Percentiles rank a stretch among this genome's conserved stretches.
Evolutionary conservation across 2,329 filamentous ascomycete species (phyloP).

Genomic region (Tolypocladium endophyticum): DNA sequence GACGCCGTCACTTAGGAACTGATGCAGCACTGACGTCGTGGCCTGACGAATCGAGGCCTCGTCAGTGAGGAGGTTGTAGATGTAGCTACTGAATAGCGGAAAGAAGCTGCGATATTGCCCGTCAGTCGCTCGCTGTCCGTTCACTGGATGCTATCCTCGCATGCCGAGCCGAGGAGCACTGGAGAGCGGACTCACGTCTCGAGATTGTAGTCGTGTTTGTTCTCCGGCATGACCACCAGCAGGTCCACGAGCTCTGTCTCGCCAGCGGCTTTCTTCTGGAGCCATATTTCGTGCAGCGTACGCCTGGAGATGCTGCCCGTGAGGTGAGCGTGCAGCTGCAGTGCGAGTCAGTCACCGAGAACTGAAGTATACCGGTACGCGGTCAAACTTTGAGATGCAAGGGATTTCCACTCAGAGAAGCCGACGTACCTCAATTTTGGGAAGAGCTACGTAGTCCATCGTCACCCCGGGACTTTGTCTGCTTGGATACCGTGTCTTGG

Average conservation of each 20-base stretch:
- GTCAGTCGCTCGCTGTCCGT: neutral
- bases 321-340: constrained; percentile 68
- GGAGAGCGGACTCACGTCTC: constrained; percentile 48
- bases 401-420: neutral
- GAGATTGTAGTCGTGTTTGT: constrained; percentile 62
- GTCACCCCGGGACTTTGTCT: neutral
- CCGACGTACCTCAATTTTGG: constrained; percentile 41
- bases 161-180: neutral
- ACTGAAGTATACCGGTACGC: neutral
- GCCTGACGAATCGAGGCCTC: constrained; percentile 47
- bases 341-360: neutral
- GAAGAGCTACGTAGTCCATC: constrained; percentile 38
- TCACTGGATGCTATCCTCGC: no score
- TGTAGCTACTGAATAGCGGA: constrained; percentile 67
- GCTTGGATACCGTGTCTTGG: neutral
- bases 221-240: constrained; percentile 54
- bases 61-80: constrained; percentile 64
- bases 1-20: constrained; percentile 62
- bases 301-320: constrained; percentile 66
- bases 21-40: constrained; percentile 52
- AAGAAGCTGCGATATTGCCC: constrained; percentile 50
- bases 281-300: constrained; percentile 67
- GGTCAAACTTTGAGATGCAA: neutral
- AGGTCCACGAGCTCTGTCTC: constrained; percentile 55
- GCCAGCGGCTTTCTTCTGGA: constrained; percentile 41